Percentiles rank a stretch among this genome's conserved stretches.
phyloP scores from a whole-genome alignment of 169 alveolate genomes.

The Plasmodium malariae region DNA sequence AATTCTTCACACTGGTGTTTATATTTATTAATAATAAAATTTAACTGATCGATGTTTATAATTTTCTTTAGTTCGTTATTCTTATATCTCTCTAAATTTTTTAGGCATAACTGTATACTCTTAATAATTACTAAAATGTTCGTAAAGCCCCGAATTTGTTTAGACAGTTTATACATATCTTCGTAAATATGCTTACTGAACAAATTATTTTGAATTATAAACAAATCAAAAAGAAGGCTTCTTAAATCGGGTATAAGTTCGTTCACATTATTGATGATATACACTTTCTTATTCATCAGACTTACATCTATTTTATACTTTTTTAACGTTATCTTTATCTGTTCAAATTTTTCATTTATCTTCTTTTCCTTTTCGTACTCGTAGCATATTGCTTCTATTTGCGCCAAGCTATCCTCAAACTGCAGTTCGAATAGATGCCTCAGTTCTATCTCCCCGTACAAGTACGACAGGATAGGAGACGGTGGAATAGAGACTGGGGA shows the following conservation, averaged over 20 bases:
- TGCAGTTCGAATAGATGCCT: slow-evolving; percentile 9
- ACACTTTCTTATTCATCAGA: slow-evolving; percentile 40
- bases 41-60: slow-evolving; percentile 4
- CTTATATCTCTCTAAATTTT: slow-evolving; percentile 29
- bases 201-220: slow-evolving; percentile 5
- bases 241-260: neutral
- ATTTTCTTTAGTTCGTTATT: slow-evolving; percentile 39
- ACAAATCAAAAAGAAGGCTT: neutral
- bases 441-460: neutral
- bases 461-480: neutral
- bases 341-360: slow-evolving; percentile 28
- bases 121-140: neutral
- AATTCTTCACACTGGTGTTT: slow-evolving; percentile 56
- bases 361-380: slow-evolving; percentile 50
- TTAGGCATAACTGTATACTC: slow-evolving; percentile 21
- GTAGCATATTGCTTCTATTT: slow-evolving; percentile 19
- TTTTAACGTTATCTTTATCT: neutral
- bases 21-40: slow-evolving; percentile 4
- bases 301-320: slow-evolving; percentile 39
- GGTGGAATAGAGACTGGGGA: neutral
- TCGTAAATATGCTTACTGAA: slow-evolving; percentile 30
- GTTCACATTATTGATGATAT: slow-evolving; percentile 16
- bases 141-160: neutral
- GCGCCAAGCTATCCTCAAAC: neutral
- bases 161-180: slow-evolving; percentile 17